These are phyloP conservation scores for Colletotrichum cordylinicola DNA, from an alignment of 2,329 filamentous ascomycete species.

Conservation along the genomic window DNA sequence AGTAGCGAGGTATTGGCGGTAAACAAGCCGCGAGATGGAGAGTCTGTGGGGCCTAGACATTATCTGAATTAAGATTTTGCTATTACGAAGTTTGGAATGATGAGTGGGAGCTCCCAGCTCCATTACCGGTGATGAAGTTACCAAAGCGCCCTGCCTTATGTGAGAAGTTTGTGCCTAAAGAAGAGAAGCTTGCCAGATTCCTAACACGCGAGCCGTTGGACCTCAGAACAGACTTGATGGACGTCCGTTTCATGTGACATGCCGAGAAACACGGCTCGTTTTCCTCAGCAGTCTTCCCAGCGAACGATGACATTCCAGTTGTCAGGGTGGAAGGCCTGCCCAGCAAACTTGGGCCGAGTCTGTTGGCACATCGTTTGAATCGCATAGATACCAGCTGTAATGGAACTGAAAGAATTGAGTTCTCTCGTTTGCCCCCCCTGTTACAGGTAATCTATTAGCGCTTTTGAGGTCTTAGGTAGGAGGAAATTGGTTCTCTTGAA, in stretches of 20 bases:
- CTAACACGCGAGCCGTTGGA: background rate
- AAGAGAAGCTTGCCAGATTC: background rate
- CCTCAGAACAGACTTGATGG: background rate
- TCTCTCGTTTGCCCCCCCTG: background rate
- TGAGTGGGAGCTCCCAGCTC: background rate
- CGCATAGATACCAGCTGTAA: background rate
- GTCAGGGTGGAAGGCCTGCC: background rate
- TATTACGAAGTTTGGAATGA: background rate
- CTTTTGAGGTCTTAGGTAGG: fast-evolving
- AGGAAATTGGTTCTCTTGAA: fast-evolving
- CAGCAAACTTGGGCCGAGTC: background rate
- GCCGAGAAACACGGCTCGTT: fast-evolving
- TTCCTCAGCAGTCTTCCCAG: background rate
- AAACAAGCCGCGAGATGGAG: background rate
- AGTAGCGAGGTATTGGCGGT: background rate
- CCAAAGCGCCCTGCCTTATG: background rate
- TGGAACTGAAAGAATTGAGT: background rate
- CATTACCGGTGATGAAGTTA: background rate
- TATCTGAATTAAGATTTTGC: background rate
- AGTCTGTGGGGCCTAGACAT: background rate
- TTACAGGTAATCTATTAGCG: background rate
- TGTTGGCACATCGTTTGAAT: background rate
- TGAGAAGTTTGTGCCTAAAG: background rate
- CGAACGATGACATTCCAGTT: background rate
- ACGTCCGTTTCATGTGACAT: background rate